phyloP scores from a whole-genome alignment of 345 rosid species.

The Lepidium africanum region DNA sequence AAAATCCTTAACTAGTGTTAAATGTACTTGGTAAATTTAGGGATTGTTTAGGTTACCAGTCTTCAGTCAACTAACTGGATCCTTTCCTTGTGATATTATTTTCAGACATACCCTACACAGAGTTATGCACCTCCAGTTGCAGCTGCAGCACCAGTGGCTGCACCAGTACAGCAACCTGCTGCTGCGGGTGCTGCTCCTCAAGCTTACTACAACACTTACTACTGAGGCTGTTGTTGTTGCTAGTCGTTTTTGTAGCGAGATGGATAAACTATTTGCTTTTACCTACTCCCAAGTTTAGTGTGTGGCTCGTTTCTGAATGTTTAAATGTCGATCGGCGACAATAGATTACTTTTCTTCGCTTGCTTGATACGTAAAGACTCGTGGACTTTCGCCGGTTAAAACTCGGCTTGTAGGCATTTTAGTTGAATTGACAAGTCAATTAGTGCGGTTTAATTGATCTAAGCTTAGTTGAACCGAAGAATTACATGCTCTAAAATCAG shows the following conservation, averaged over 20 bases:
- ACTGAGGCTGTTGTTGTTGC: slow-evolving; percentile 27
- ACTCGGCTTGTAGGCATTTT: neutral
- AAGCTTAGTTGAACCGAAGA: neutral
- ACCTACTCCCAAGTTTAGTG: slow-evolving; percentile 1
- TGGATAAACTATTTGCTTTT: neutral
- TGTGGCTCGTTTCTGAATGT: neutral
- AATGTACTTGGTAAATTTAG: neutral
- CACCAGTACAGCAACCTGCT: slow-evolving; percentile 48
- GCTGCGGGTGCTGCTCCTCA: slow-evolving; percentile 43
- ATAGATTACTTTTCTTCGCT: neutral
- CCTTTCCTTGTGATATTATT: slow-evolving; percentile 24
- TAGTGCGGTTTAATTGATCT: neutral
- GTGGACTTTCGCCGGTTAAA: neutral
- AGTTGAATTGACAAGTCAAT: neutral
- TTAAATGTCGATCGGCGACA: neutral
- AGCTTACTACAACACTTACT: slow-evolving; percentile 54
- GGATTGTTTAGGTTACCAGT: neutral
- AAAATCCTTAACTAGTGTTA: neutral
- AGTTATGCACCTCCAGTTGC: slow-evolving; percentile 55
- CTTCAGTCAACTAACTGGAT: slow-evolving; percentile 1
- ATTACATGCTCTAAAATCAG: too few species aligned
- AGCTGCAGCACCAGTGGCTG: slow-evolving; percentile 33
- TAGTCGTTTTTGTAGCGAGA: neutral
- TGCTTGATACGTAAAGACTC: neutral
- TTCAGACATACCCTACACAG: slow-evolving; percentile 45